Evolutionary conservation across 371 early-diverging fungal genomes (phyloP).

Genomic region (Smittium culicis): DNA sequence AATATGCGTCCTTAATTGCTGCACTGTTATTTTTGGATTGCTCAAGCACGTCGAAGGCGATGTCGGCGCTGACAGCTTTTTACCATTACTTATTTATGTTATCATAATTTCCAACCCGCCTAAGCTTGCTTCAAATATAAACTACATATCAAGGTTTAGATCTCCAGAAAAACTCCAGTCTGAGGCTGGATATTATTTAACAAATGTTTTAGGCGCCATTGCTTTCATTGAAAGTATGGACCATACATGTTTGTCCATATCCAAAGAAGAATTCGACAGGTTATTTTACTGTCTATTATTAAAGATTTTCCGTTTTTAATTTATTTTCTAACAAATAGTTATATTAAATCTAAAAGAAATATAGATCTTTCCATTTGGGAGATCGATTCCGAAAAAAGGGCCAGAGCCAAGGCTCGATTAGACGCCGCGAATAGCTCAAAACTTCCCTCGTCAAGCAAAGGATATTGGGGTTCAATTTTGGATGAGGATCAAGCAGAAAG

Average conservation of each 20-base stretch:
- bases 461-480: not conserved
- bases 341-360: conserved; percentile 16
- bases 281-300: not conserved
- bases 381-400: conserved; percentile 30
- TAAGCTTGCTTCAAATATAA: conserved; percentile 63
- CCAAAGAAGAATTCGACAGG: conserved; percentile 49
- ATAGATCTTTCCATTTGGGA: conserved; percentile 42
- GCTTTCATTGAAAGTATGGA: conserved; percentile 54
- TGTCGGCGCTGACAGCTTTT: conserved; percentile 63
- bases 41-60: conserved; percentile 26
- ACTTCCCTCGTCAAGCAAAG: conserved; percentile 9
- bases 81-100: conserved; percentile 72
- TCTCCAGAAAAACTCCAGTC: conserved; percentile 59
- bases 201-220: conserved; percentile 51
- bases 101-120: conserved; percentile 62
- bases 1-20: conserved; percentile 74
- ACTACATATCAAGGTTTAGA: conserved; percentile 70
- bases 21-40: conserved; percentile 60
- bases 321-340: not conserved
- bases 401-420: conserved; percentile 13
- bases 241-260: conserved; percentile 46
- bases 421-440: conserved; percentile 4
- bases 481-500: conserved; percentile 16
- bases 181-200: conserved; percentile 72
- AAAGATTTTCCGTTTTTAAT: not conserved